These are phyloP conservation scores for Choiromyces venosus DNA, from an alignment of 495 filamentous ascomycete species.

Conservation along the genomic window DNA sequence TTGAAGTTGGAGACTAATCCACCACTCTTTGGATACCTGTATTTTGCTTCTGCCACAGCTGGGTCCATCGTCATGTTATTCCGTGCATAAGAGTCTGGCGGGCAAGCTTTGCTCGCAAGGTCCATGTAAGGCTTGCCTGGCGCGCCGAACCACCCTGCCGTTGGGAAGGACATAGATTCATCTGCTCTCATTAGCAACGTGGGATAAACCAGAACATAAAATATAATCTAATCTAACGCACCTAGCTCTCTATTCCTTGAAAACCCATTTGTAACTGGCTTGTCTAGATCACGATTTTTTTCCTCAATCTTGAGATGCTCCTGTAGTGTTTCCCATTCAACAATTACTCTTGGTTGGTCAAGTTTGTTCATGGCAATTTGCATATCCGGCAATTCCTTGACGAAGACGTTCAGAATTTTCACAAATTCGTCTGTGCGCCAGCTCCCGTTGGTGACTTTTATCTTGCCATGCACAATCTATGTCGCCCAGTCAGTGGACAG, in stretches of 20 bases:
- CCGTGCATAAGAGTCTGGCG: conserved; percentile 56
- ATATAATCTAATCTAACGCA: conserved; percentile 35
- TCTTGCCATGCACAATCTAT: conserved; percentile 52
- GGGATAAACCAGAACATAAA: background rate
- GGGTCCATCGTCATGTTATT: conserved; percentile 44
- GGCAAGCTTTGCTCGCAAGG: conserved; percentile 56
- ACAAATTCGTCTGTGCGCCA: conserved; percentile 63
- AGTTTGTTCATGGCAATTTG: conserved; percentile 63
- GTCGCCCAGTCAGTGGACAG: conserved; percentile 43
- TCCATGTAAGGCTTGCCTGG: conserved; percentile 54
- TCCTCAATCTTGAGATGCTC: conserved; percentile 53
- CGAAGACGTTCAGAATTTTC: conserved; percentile 54
- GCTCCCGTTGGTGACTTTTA: conserved; percentile 51
- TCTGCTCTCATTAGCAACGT: background rate
- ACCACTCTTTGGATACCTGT: conserved; percentile 22
- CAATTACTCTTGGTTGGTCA: conserved; percentile 64
- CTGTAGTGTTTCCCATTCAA: conserved; percentile 61
- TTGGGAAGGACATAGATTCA: conserved; percentile 6
- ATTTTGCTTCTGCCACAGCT: conserved; percentile 40
- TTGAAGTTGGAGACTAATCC: conserved; percentile 65
- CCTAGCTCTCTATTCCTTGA: conserved; percentile 26
- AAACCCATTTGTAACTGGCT: conserved; percentile 44
- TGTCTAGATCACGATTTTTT: conserved; percentile 47
- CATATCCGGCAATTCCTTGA: conserved; percentile 62
- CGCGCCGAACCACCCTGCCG: conserved; percentile 21